Percentiles rank a stretch among this genome's conserved stretches.
Evolutionary conservation across 768 basidiomycete genomes (phyloP).

Genomic region (Exidia glandulosa): DNA sequence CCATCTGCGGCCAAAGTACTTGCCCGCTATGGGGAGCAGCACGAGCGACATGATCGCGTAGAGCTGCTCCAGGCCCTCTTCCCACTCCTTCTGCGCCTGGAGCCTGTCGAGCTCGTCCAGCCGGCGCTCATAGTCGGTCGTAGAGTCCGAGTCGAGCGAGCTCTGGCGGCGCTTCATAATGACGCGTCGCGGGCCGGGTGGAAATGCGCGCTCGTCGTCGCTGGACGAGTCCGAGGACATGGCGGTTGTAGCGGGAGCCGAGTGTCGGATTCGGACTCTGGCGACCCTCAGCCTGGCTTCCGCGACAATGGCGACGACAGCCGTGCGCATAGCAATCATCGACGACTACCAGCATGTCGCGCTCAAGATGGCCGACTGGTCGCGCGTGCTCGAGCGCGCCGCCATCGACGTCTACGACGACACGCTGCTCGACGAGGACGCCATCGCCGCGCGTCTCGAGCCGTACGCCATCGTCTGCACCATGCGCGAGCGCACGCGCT

Average conservation of each 20-base stretch:
- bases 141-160: no score
- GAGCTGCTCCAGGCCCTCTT: conserved; percentile 78
- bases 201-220: no score
- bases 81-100: conserved; percentile 80
- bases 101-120: conserved; percentile 19
- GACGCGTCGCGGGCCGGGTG: no score
- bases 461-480: conserved; percentile 48
- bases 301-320: no score
- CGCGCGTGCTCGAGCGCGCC: conserved; percentile 26
- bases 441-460: conserved; percentile 35
- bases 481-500: conserved; percentile 58
- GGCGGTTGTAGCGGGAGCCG: no score
- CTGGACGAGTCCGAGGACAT: no score
- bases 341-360: conserved; percentile 53
- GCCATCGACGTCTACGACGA: conserved; percentile 38
- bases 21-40: conserved; percentile 76
- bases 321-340: conserved; percentile 40
- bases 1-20: conserved; percentile 78
- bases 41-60: conserved; percentile 72
- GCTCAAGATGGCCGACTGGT: conserved; percentile 43
- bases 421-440: conserved; percentile 39
- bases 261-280: no score
- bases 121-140: conserved; percentile 62
- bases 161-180: no score
- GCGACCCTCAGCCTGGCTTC: no score